Base-by-base conservation (phyloP, 1,284 basidiomycete genomes). In the Ustilago esculenta region DNA sequence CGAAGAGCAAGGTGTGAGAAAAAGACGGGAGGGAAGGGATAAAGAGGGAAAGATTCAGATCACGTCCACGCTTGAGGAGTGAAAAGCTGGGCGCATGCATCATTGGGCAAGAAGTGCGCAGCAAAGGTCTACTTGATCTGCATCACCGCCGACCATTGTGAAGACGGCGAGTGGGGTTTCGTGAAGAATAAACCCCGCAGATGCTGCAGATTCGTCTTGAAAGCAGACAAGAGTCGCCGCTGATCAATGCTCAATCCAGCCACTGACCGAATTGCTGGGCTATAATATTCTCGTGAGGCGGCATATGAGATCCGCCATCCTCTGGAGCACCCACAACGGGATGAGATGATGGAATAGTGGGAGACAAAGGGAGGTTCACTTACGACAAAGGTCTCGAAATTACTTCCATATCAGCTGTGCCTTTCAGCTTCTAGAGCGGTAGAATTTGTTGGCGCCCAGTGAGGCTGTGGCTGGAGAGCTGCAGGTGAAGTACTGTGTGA, bases 221-320 rank as follows among this genome's bases (percentile, higher is more conserved):
- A 40, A 24, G 29, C 35, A n/a, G 46, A 14, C 46, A 33, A 50
- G 30, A 29, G 27, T 29, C 11, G 17, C 21, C 18, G 39, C n/a
- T 24, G 32, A 7, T 14, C 14, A 7, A 18, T 23, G 23, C 20
- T 20, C 35, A 24, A 15, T 27, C 17, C 40, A 10, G 54, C 54
- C 61, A 65, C 61, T 35, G 50, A 50, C 61, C 61, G 55, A 58
- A 65, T 65, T 40, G 41, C 45, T 53, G 61, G 61, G 61, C 36
- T 32, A 35, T 51, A 42, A 34, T 37, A 20, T 18, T 27, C 41
- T 29, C 11, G 25, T 10, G 33, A 24, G 40, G 7, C 17, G n/a
- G 18, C 15, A 21, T 34, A 45, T 43, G 36, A 53, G 39, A 27
- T 17, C 7, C 9, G 10, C 20, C 12, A 21, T 37, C 25, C 17